These are phyloP conservation scores for Dioszegia aurantiaca DNA, from an alignment of 768 basidiomycete genomes.

Conservation along the genomic window DNA sequence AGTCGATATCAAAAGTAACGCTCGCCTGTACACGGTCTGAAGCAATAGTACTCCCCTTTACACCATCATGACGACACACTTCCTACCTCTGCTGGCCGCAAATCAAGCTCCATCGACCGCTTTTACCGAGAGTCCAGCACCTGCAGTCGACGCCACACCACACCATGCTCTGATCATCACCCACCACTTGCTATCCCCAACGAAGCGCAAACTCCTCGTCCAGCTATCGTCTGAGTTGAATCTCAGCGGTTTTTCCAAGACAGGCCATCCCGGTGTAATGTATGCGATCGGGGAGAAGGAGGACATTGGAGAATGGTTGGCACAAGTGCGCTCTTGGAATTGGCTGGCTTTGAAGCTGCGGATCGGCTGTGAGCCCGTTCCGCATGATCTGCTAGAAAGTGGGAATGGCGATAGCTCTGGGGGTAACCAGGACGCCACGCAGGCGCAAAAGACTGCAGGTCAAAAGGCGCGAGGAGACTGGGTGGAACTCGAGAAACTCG, in stretches of 20 bases:
- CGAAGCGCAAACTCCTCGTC: slow-evolving; percentile 62
- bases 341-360: slow-evolving; percentile 70
- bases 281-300: slow-evolving; percentile 63
- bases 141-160: slow-evolving; percentile 1
- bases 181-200: slow-evolving; percentile 59
- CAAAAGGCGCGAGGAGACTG: slow-evolving; percentile 53
- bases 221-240: slow-evolving; percentile 60
- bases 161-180: slow-evolving; percentile 70
- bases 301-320: slow-evolving; percentile 64
- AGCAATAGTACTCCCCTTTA: slow-evolving; percentile 62
- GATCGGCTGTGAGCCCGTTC: slow-evolving; percentile 49
- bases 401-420: too few species aligned
- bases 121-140: background rate
- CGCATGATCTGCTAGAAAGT: background rate
- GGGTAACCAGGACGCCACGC: too few species aligned
- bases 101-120: background rate
- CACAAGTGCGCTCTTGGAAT: slow-evolving; percentile 70
- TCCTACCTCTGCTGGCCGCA: slow-evolving; percentile 58
- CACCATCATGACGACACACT: slow-evolving; percentile 61
- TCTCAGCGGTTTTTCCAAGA: slow-evolving; percentile 67
- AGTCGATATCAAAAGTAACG: too few species aligned
- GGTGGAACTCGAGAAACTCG: slow-evolving; percentile 68
- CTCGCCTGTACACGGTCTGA: too few species aligned
- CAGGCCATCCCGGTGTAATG: slow-evolving; percentile 72
- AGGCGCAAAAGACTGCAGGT: too few species aligned